Evolutionary conservation across 2,329 filamentous ascomycete species (phyloP).

Genomic region (Exophiala bonariae): DNA sequence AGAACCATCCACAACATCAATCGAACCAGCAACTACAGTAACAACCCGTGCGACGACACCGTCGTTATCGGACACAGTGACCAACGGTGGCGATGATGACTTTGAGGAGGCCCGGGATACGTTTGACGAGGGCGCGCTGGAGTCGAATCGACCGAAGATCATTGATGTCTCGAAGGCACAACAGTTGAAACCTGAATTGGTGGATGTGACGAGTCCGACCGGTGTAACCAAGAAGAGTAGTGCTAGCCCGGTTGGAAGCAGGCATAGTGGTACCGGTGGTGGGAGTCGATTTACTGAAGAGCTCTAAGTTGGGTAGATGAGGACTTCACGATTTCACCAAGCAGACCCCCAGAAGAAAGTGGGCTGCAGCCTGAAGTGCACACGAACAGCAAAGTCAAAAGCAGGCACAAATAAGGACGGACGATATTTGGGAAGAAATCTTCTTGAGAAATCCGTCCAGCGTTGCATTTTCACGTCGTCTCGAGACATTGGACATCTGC

Average conservation of each 20-base stretch:
- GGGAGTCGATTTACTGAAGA: constrained; percentile 27
- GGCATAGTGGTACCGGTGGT: constrained; percentile 9
- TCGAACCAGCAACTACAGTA: constrained; percentile 7
- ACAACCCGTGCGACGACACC: constrained; percentile 21
- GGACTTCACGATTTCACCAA: too few species aligned
- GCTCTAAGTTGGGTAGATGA: too few species aligned
- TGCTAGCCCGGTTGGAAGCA: constrained; percentile 6
- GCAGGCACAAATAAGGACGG: too few species aligned
- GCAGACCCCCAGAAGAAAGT: too few species aligned
- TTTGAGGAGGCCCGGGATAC: constrained; percentile 29
- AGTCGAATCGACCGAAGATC: constrained; percentile 14
- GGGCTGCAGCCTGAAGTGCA: too few species aligned
- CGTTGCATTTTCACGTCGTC: too few species aligned
- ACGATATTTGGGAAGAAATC: too few species aligned
- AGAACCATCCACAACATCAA: constrained; percentile 19
- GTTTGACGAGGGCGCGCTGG: constrained; percentile 23
- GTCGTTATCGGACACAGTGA: constrained; percentile 15
- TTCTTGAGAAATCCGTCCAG: too few species aligned
- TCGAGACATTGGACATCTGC: too few species aligned
- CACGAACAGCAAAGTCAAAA: too few species aligned
- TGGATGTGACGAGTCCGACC: constrained; percentile 16
- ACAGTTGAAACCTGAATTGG: constrained; percentile 9
- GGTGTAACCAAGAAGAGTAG: not conserved
- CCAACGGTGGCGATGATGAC: constrained; percentile 23
- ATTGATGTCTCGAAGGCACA: constrained; percentile 25